Conservation (phyloP, 176 grass and related monocot genomes). For the Oryza meridionalis region DNA sequence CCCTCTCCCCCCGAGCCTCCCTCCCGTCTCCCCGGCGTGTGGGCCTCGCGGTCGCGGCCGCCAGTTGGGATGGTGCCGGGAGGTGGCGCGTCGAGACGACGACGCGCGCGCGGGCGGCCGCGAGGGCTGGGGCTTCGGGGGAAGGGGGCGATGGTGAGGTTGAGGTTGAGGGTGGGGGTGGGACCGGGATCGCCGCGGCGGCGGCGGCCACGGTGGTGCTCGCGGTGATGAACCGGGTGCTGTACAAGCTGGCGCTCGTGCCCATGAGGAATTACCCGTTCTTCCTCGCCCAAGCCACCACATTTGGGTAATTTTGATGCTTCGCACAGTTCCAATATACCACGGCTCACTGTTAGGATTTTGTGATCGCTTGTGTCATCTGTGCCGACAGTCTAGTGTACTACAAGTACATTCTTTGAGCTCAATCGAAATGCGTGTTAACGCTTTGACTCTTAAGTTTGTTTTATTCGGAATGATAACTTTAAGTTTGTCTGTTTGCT, state of each 20-base stretch:
- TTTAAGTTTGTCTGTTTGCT: background rate
- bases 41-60: background rate
- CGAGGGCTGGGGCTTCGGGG: slow-evolving; percentile 19
- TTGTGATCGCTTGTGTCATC: background rate
- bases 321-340: background rate
- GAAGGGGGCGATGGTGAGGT: background rate
- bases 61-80: slow-evolving; percentile 13
- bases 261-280: slow-evolving; percentile 88
- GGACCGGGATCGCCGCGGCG: slow-evolving; percentile 46
- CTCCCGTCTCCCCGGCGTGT: background rate
- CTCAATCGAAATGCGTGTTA: background rate
- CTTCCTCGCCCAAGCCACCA: slow-evolving; percentile 82
- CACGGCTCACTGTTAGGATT: background rate
- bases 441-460: background rate
- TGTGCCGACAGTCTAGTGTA: background rate
- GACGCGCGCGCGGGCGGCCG: background rate
- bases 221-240: slow-evolving; percentile 85
- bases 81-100: slow-evolving; percentile 7
- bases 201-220: slow-evolving; percentile 58
- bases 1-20: background rate
- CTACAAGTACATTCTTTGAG: background rate
- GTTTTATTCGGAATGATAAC: background rate
- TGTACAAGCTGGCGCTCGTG: slow-evolving; percentile 95
- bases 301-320: slow-evolving; percentile 64
- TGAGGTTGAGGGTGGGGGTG: background rate